Base-by-base conservation (phyloP, 768 basidiomycete species). In the Leucogyrophana mollusca region DNA sequence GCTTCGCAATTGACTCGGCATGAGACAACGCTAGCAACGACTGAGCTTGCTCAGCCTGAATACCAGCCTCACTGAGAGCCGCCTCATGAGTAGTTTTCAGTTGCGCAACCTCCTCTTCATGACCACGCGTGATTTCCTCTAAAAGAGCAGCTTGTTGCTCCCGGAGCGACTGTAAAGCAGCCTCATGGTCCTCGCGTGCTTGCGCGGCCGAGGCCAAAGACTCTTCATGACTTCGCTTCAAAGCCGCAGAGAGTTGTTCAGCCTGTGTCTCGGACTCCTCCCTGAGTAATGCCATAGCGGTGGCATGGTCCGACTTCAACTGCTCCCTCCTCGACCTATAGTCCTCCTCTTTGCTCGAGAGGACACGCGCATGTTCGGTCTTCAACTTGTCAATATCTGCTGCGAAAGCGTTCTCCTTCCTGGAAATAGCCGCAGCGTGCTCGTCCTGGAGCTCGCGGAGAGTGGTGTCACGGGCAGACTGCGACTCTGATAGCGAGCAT, bases 381-480 rank as follows among this genome's bases (percentile, higher is more conserved):
- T 82, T 85, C 33, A 86, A 67, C 43, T 70, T 75, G 55, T 86
- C 82, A 27, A 87, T 57, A 60, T 90, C 83, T 45, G 85, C 82
- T 1, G 72, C 58, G 47, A 85, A 82, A 30, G 79, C 73, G 7
- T 71, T 66, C 55, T 92, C 87, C 65, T 85, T 87, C 49, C 82
- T 76, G 13, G 74, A 56, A 46, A 90, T 74, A 10, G 82, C 82
- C 9, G 81, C 74, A 1, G 77, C 68, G 54, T 92, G 87, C 55
- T 87, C 88, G 14, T 85, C 82, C 56, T 86, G 85, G 21, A 93
- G 73, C 22, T 76, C 77, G 43, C 81, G 70, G 44, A 94, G 63
- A 20, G 81, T 80, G 8, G 74, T 49, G 34, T 77, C 76, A 46
- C 81, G 82, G 34, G 85, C 73, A 10, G 84, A 82, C 61, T 90